phyloP scores from a whole-genome alignment of 768 basidiomycete species.

The Hericium erinaceus region DNA sequence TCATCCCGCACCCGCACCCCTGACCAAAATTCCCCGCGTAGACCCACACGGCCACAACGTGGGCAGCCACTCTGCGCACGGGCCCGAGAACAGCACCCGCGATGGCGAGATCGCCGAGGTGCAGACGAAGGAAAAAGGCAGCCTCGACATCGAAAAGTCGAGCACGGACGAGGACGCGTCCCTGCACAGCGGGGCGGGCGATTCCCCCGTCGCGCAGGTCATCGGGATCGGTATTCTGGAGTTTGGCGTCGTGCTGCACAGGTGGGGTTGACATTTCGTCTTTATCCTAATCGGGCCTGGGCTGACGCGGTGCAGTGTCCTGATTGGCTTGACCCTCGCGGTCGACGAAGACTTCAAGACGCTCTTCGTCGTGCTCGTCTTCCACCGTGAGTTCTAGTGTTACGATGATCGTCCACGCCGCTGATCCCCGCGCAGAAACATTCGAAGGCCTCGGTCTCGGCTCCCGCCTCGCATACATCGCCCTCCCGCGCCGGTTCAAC shows the following conservation, averaged over 20 bases:
- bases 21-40: slow-evolving; percentile 15
- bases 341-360: slow-evolving; percentile 73
- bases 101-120: neutral
- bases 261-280: slow-evolving; percentile 25
- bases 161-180: slow-evolving; percentile 21
- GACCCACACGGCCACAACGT: slow-evolving; percentile 60
- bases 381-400: slow-evolving; percentile 67
- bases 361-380: slow-evolving; percentile 84
- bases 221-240: slow-evolving; percentile 88
- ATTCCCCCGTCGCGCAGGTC: slow-evolving; percentile 55
- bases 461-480: slow-evolving; percentile 74
- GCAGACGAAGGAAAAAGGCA: slow-evolving; percentile 1
- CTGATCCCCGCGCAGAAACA: slow-evolving; percentile 46
- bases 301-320: slow-evolving; percentile 35
- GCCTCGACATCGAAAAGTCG: neutral
- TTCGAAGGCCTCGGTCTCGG: slow-evolving; percentile 95
- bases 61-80: slow-evolving; percentile 59
- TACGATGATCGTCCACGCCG: neutral
- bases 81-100: slow-evolving; percentile 39
- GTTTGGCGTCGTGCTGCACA: slow-evolving; percentile 86
- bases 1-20: neutral
- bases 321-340: slow-evolving; percentile 90
- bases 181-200: slow-evolving; percentile 15
- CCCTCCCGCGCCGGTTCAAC: slow-evolving; percentile 42
- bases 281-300: neutral